phyloP scores from a whole-genome alignment of 441 rosid genomes.

The Erodium trifolium region DNA sequence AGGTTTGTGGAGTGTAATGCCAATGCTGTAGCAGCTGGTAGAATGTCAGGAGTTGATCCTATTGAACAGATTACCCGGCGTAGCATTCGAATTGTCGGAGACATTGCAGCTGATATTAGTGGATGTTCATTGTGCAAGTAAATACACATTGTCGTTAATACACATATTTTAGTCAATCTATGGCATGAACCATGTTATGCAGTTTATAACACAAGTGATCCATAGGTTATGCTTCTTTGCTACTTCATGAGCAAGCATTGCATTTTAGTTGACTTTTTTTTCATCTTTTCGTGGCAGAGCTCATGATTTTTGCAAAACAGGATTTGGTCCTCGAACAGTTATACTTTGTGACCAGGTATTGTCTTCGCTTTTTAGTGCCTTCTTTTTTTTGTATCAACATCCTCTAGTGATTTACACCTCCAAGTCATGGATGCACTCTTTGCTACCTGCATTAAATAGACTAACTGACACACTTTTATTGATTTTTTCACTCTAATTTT shows the following conservation, averaged over 20 bases:
- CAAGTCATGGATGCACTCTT: not conserved
- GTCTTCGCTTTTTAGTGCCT: not conserved
- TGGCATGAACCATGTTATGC: not conserved
- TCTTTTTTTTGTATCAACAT: too few relatives aligned
- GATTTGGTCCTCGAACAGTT: slow-evolving; percentile 72
- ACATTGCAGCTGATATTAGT: slow-evolving; percentile 58
- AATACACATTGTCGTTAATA: slow-evolving; percentile 11
- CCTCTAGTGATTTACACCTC: too few relatives aligned
- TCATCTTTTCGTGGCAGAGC: slow-evolving; percentile 32
- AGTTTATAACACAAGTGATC: not conserved
- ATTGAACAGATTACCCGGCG: slow-evolving; percentile 63
- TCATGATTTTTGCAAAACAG: slow-evolving; percentile 61
- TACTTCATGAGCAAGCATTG: not conserved
- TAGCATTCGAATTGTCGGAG: slow-evolving; percentile 84
- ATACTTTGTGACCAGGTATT: slow-evolving; percentile 91
- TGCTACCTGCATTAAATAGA: too few relatives aligned
- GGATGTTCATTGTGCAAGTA: slow-evolving; percentile 90
- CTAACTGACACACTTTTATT: slow-evolving; percentile 15
- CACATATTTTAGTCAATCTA: not conserved
- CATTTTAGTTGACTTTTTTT: slow-evolving; percentile 11
- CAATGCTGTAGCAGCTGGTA: slow-evolving; percentile 76
- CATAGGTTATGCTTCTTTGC: not conserved
- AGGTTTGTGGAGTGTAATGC: slow-evolving; percentile 47
- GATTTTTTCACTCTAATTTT: slow-evolving; percentile 14
- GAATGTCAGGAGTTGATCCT: slow-evolving; percentile 65